These are phyloP conservation scores for Epithele typhae DNA, from an alignment of 768 basidiomycete species.

Conservation along the genomic window DNA sequence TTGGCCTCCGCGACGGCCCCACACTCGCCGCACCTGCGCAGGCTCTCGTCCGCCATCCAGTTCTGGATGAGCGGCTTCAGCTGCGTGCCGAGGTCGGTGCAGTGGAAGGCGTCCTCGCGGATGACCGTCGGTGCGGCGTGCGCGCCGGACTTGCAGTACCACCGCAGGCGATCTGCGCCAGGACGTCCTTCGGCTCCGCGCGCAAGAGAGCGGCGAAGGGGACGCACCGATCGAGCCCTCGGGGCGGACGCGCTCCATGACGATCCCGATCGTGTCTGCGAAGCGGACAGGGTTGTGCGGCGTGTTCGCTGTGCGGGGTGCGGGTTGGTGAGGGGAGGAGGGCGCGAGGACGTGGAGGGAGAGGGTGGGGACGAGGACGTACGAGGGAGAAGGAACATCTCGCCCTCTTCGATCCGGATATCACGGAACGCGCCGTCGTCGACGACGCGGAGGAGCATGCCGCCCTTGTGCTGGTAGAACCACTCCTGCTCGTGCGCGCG, in stretches of 20 bases:
- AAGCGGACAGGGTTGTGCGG: conserved; percentile 95
- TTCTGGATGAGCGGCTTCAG: conserved; percentile 85
- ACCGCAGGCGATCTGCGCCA: conserved; percentile 79
- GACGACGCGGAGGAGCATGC: conserved; percentile 85
- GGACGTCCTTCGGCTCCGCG: not conserved
- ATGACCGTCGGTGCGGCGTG: conserved; percentile 73
- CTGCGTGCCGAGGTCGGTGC: conserved; percentile 88
- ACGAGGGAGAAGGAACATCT: conserved; percentile 96
- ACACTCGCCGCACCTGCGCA: conserved; percentile 71
- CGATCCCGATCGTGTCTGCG: conserved; percentile 86
- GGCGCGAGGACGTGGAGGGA: too few species aligned
- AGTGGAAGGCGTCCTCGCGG: conserved; percentile 81
- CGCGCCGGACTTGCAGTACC: conserved; percentile 74
- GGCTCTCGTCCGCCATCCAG: conserved; percentile 66
- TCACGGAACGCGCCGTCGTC: conserved; percentile 79
- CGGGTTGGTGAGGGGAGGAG: too few species aligned
- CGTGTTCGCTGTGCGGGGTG: conserved; percentile 66
- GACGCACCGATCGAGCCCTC: conserved; percentile 65
- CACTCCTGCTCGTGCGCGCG: conserved; percentile 59
- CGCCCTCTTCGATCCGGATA: conserved; percentile 87
- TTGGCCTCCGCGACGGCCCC: conserved; percentile 59
- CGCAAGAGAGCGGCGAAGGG: not conserved
- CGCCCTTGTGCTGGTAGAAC: conserved; percentile 97
- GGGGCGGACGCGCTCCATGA: conserved; percentile 84
- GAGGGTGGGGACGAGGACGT: conserved; percentile 11